Conservation (phyloP, 1,284 basidiomycete species). For the Agroathelia rolfsii region DNA sequence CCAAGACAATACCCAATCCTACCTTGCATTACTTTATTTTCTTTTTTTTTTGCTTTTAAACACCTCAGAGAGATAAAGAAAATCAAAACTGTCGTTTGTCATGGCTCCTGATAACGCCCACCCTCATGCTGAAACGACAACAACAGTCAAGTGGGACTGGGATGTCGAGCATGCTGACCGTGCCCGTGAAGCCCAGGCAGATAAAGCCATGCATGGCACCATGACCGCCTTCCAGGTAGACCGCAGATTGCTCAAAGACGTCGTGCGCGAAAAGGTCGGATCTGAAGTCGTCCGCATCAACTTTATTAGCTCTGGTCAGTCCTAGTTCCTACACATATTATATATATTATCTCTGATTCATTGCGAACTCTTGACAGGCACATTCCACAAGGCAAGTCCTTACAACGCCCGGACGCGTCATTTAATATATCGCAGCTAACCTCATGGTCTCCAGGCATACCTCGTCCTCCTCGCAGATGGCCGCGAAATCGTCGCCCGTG, state of each 20-base stretch:
- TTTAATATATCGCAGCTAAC: slow-evolving; percentile 3
- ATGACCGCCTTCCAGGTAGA: slow-evolving; percentile 67
- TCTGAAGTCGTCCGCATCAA: slow-evolving; percentile 55
- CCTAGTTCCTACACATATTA: slow-evolving; percentile 3
- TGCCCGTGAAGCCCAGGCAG: slow-evolving; percentile 46
- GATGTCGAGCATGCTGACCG: slow-evolving; percentile 56
- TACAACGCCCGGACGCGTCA: slow-evolving; percentile 1
- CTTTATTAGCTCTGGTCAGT: slow-evolving; percentile 66
- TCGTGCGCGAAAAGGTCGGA: slow-evolving; percentile 60
- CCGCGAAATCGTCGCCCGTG: slow-evolving; percentile 58
- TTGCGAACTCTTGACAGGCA: slow-evolving; percentile 41
- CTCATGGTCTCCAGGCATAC: slow-evolving; percentile 52
- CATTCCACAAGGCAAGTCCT: slow-evolving; percentile 58
- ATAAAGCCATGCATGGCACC: slow-evolving; percentile 45
- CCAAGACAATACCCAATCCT: no score
- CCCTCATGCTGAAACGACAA: no score
- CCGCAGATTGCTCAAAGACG: slow-evolving; percentile 57
- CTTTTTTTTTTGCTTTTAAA: no score
- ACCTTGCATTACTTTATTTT: no score
- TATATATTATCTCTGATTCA: slow-evolving; percentile 11
- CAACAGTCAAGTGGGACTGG: slow-evolving; percentile 52
- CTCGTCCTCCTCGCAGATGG: slow-evolving; percentile 55
- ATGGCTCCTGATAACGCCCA: no score
- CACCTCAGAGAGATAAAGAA: no score
- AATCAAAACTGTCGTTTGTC: no score